phyloP scores from a whole-genome alignment of 2,329 filamentous ascomycete species.

The Sarocladium kiliense region DNA sequence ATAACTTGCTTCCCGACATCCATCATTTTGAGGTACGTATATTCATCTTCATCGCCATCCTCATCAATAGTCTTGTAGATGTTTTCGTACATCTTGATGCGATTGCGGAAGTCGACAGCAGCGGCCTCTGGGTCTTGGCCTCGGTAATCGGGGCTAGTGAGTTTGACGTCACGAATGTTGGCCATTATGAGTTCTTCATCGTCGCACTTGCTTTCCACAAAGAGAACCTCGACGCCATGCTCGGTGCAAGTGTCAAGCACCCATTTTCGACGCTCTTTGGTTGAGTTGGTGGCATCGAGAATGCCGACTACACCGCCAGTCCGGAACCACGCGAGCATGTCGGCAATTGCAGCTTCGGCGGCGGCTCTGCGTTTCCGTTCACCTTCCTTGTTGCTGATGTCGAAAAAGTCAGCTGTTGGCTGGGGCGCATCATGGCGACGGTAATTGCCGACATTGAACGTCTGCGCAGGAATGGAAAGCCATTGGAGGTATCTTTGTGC shows the following conservation, averaged over 20 bases:
- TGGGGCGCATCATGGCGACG: constrained; percentile 85
- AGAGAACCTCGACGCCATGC: constrained; percentile 82
- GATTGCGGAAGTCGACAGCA: constrained; percentile 84
- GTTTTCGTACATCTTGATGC: constrained; percentile 96
- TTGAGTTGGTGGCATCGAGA: constrained; percentile 94
- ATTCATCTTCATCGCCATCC: constrained; percentile 69
- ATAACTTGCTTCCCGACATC: constrained; percentile 94
- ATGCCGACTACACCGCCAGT: constrained; percentile 82
- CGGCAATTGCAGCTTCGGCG: constrained; percentile 83
- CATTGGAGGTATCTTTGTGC: constrained; percentile 92
- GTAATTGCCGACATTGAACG: constrained; percentile 97
- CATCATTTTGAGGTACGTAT: constrained; percentile 97
- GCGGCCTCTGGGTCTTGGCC: constrained; percentile 92
- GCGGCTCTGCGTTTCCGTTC: constrained; percentile 84
- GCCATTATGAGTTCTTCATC: constrained; percentile 95
- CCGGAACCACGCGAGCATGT: constrained; percentile 93
- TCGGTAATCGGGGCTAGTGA: constrained; percentile 88
- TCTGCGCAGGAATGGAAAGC: constrained; percentile 89
- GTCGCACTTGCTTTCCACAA: constrained; percentile 96
- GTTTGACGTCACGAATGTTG: constrained; percentile 97
- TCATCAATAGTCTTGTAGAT: constrained; percentile 91
- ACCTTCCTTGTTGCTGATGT: constrained; percentile 81
- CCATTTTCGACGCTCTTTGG: constrained; percentile 84
- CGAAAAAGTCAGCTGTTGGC: constrained; percentile 92
- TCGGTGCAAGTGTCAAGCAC: constrained; percentile 73